Evolutionary conservation across 495 filamentous ascomycete genomes (phyloP).

Genomic region (Penicillium nucicola): DNA sequence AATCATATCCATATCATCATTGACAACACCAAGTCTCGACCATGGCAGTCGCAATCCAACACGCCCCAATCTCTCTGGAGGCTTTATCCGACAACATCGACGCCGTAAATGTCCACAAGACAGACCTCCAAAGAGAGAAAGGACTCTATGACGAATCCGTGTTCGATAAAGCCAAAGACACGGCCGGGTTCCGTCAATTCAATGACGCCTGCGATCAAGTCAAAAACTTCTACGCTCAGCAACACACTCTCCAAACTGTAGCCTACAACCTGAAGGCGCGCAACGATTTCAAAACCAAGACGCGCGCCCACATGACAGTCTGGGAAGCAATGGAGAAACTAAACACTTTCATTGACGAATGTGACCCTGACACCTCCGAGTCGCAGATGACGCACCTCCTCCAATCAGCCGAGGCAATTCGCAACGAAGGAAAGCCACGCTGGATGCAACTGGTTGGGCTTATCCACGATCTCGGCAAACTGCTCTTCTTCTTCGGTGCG

Average conservation of each 20-base stretch:
- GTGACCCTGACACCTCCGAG: constrained; percentile 80
- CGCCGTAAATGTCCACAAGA: background rate
- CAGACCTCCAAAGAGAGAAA: constrained; percentile 22
- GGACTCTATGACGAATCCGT: constrained; percentile 58
- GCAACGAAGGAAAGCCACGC: constrained; percentile 80
- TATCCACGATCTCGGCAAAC: constrained; percentile 85
- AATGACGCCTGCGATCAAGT: constrained; percentile 74
- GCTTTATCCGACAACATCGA: background rate
- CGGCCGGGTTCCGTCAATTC: constrained; percentile 76
- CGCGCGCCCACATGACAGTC: constrained; percentile 70
- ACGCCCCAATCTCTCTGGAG: background rate
- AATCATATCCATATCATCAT: background rate
- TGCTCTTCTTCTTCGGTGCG: constrained; percentile 81
- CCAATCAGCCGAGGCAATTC: constrained; percentile 82
- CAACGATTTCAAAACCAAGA: constrained; percentile 62
- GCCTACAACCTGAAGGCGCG: constrained; percentile 79
- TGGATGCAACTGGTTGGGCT: constrained; percentile 91
- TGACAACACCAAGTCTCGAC: background rate
- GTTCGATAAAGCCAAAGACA: constrained; percentile 78
- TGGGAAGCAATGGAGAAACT: constrained; percentile 91
- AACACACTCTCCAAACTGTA: constrained; percentile 80
- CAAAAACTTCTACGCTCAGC: constrained; percentile 78
- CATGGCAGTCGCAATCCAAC: background rate
- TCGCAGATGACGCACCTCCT: constrained; percentile 88
- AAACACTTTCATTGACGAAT: constrained; percentile 84